Conservation (phyloP, 2,329 filamentous ascomycete species). For the Trichoderma asperellum region DNA sequence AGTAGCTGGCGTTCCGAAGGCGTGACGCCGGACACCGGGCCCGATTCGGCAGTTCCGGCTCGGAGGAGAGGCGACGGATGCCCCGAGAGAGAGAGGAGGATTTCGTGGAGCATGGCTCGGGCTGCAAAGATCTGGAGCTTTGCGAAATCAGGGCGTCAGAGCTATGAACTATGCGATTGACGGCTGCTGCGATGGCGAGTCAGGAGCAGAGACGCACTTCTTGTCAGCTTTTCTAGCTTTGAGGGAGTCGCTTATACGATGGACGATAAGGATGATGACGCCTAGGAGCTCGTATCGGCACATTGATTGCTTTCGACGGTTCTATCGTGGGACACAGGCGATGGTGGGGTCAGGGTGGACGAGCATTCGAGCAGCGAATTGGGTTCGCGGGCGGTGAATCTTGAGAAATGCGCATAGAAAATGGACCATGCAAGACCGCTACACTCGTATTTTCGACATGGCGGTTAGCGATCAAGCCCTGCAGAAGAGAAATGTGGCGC, state of each 20-base stretch:
- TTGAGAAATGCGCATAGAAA: not conserved
- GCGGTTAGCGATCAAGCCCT: not conserved
- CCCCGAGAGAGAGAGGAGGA: conserved; percentile 93
- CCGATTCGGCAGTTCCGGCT: conserved; percentile 51
- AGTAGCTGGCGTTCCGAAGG: conserved; percentile 84
- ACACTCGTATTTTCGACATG: not conserved
- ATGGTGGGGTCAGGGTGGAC: conserved; percentile 20
- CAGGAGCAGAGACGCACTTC: conserved; percentile 29
- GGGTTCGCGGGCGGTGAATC: not conserved
- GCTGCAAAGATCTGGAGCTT: conserved; percentile 3
- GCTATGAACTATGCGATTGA: conserved; percentile 6
- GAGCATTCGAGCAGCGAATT: conserved; percentile 19
- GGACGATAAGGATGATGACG: conserved; percentile 52
- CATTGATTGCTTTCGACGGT: conserved; percentile 43
- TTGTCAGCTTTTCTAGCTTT: conserved; percentile 42
- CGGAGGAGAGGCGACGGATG: conserved; percentile 88
- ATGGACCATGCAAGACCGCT: not conserved
- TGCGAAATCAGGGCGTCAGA: conserved; percentile 28
- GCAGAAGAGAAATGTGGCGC: conserved; percentile 1
- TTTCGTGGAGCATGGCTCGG: conserved; percentile 87
- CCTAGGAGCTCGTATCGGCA: conserved; percentile 60
- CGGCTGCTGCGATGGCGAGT: not conserved
- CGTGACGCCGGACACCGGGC: conserved; percentile 59
- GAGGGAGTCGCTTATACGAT: conserved; percentile 49
- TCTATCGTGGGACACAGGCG: not conserved